Base-by-base conservation (phyloP, 140 eudicot species). In the Stevia rebaudiana region DNA sequence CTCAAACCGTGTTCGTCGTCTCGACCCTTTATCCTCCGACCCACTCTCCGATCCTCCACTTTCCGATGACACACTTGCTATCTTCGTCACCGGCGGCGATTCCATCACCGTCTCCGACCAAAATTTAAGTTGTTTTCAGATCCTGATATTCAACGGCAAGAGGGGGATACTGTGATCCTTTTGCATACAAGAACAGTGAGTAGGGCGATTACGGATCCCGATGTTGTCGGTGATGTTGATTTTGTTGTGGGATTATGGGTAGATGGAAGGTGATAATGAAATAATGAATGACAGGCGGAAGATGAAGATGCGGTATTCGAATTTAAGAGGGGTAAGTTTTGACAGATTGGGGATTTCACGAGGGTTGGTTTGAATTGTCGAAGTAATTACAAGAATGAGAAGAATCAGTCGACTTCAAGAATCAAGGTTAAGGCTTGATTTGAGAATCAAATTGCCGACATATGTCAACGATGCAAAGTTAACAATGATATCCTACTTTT, bases 11-110 rank as follows among this genome's bases (percentile, higher is more conserved):
- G 78, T 70, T 23, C 75, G 84, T 23, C 75, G 84, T 57, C 74
- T 60, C 16, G 57, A 50, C 44, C 71, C 71, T 23, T 67, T 81
- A 6, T 80, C 90, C 11, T 73, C 73, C 36, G 80, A 46, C 11
- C 82, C 81, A 73, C 81, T 76, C 67, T 83, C 95, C 46, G 82
- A 73, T 55, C 79, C 83, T 36, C 71, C 78, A 61, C 79, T 78
- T 70, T 69, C 85, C 64, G 80, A 70, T n/a, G 88, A 78, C 35
- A 78, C 90, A 17, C 53, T 74, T 28, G 22, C 79, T 68, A 72
- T 79, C 54, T 63, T 80, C 56, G 12, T 12, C 40, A 11, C 43
- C 72, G 71, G 75, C 30, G 80, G 62, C 8, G 83, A 75, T 67
- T 81, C 79, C 83, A 78, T 74, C 33, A 28, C 33, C 33, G 33